Percentiles rank a stretch among this genome's conserved stretches.
phyloP scores from a whole-genome alignment of 2,329 filamentous ascomycete species.

The Xylariaceae sp. region DNA sequence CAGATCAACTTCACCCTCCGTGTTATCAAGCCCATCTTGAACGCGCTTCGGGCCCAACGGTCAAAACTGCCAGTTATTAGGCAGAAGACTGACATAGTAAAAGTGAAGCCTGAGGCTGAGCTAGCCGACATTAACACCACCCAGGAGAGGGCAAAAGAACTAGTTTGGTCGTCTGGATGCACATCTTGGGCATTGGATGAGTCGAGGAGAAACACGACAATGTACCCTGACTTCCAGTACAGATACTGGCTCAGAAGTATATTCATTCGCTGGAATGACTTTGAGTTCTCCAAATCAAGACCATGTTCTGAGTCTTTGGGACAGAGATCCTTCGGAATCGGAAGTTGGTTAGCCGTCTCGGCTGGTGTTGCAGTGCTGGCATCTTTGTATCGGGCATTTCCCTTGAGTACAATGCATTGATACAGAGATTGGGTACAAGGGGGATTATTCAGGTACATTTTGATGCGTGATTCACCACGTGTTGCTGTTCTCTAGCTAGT shows the following conservation, averaged over 20 bases:
- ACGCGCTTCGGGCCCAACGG: constrained; percentile 17
- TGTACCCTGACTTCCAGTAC: constrained; percentile 26
- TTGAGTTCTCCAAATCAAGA: constrained; percentile 17
- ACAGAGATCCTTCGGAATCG: not conserved
- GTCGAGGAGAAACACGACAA: constrained; percentile 14
- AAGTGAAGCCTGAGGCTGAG: constrained; percentile 20
- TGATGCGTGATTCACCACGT: too few species aligned
- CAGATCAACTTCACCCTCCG: constrained; percentile 24
- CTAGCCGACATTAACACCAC: constrained; percentile 9
- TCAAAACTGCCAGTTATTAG: constrained; percentile 15
- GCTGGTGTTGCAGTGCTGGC: constrained; percentile 12
- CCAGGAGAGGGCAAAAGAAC: constrained; percentile 9
- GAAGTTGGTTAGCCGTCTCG: constrained; percentile 10
- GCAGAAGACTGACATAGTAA: constrained; percentile 14
- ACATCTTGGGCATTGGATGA: constrained; percentile 17
- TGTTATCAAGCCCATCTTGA: constrained; percentile 22
- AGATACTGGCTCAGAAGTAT: constrained; percentile 24
- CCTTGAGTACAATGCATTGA: too few species aligned
- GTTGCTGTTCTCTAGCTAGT: too few species aligned
- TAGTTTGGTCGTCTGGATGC: constrained; percentile 20
- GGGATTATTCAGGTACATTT: too few species aligned
- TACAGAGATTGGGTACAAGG: too few species aligned
- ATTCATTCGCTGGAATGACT: constrained; percentile 20
- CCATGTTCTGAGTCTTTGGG: not conserved
- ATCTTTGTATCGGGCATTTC: too few species aligned